Conservation (phyloP, 257 asterid species). For the Gynochthodes officinalis region DNA sequence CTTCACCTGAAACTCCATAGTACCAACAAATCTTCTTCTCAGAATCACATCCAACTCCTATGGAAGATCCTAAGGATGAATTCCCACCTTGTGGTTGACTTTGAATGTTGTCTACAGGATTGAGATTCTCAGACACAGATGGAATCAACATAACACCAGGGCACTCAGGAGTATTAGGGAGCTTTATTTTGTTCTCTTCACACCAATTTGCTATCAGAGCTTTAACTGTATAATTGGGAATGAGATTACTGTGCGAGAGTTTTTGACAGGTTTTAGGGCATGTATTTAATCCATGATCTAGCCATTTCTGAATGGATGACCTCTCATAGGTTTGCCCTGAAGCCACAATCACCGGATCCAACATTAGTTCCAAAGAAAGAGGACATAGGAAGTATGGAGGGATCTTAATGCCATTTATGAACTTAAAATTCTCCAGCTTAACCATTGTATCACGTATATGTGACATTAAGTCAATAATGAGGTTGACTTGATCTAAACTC, state of each 20-base stretch:
- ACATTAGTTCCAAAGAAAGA: constrained; percentile 73
- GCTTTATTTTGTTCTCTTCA: constrained; percentile 46
- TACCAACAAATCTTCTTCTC: constrained; percentile 25
- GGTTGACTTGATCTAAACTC: constrained; percentile 38
- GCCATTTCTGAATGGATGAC: constrained; percentile 74
- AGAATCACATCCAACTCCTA: constrained; percentile 28
- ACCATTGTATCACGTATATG: constrained; percentile 50
- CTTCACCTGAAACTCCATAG: constrained; percentile 35
- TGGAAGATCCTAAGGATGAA: constrained; percentile 34
- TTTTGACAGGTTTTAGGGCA: constrained; percentile 66
- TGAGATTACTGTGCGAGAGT: constrained; percentile 63
- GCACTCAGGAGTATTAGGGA: constrained; percentile 25
- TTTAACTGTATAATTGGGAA: constrained; percentile 72
- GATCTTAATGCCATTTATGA: constrained; percentile 46
- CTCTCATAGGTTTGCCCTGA: constrained; percentile 93
- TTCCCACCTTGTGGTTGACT: constrained; percentile 27
- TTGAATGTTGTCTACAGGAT: constrained; percentile 25
- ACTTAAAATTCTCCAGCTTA: constrained; percentile 42
- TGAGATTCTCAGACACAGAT: constrained; percentile 18
- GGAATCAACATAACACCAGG: constrained; percentile 18
- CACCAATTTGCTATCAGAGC: constrained; percentile 75
- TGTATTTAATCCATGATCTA: constrained; percentile 62
- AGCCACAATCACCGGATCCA: constrained; percentile 87
- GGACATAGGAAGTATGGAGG: constrained; percentile 80
- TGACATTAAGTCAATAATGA: constrained; percentile 42